Evolutionary conservation across 805 yeast species (phyloP), one percentile per base, ranked within the genome.

Genomic region (Kodamaea kakaduensis): DNA sequence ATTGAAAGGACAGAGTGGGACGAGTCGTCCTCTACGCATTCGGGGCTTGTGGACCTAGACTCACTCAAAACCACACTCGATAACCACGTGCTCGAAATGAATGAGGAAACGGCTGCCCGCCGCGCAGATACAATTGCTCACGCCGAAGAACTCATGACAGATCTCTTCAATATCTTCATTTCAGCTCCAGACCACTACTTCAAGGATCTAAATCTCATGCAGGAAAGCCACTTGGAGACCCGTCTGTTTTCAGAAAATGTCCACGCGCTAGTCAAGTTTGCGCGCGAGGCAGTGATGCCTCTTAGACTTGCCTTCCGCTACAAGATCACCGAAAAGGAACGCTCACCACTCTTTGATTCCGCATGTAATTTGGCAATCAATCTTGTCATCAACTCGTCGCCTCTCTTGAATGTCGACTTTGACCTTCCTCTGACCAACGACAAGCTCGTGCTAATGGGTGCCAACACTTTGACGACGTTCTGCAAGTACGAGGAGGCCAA

Each of bases 161-260:
- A 61, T 29, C 43, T 61, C 9, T 57, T 65, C 38, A 38, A 48
- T 6, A 51, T 64, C 3, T 66, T 64, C 41, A 45, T 47, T 4
- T 56, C 58, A 0, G 55, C 55, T 1, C 69, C 72, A 1, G 54
- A 51, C 13, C 44, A 55, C 16, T 66, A 58, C 40, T 61, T 61
- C 37, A 56, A 55, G 31, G 65, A 60, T 22, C 12, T 9, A 9
- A 34, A 38, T 6, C 37, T 56, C 22, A 51, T 54, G 56, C 36
- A 48, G 18, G 49, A 44, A n/a, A 39, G 40, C 6, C 41, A 42
- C 20, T 41, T 50, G 10, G 39, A 38, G 9, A 20, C 30, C 2
- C 22, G 30, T 6, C 31, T 43, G 9, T 46, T 41, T 19, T 49
- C 45, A 10, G 45, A 37, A 17, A 15, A 42, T n/a, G 13, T 38